Conservation (phyloP, 805 yeast genomes). For the Priceomyces fermenticarens region DNA sequence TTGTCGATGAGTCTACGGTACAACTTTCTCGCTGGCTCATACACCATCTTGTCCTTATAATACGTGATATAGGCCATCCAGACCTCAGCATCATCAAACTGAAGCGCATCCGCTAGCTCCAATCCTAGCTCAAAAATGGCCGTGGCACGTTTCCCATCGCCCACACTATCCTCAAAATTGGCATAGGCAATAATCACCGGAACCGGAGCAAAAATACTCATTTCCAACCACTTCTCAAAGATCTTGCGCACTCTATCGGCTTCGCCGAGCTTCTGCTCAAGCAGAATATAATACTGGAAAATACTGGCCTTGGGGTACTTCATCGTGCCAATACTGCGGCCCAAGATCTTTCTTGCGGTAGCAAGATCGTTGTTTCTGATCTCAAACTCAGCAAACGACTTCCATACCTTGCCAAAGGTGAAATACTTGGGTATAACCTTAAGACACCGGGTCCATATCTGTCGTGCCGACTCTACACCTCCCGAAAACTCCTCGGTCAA, state of each 20-base stretch:
- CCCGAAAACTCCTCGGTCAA: slow-evolving; percentile 54
- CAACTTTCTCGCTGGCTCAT: slow-evolving; percentile 50
- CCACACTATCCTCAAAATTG: slow-evolving; percentile 61
- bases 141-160: slow-evolving; percentile 67
- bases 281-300: slow-evolving; percentile 58
- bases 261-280: slow-evolving; percentile 70
- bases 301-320: slow-evolving; percentile 51
- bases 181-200: slow-evolving; percentile 63
- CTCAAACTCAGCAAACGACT: slow-evolving; percentile 66
- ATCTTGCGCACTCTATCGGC: slow-evolving; percentile 76
- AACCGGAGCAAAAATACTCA: slow-evolving; percentile 5
- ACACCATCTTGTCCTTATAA: slow-evolving; percentile 59
- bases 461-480: slow-evolving; percentile 46
- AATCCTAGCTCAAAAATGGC: slow-evolving; percentile 58
- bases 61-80: slow-evolving; percentile 47
- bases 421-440: slow-evolving; percentile 52
- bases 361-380: slow-evolving; percentile 52
- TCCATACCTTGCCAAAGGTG: slow-evolving; percentile 76
- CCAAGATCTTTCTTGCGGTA: slow-evolving; percentile 65
- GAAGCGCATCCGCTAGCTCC: slow-evolving; percentile 21
- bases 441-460: slow-evolving; percentile 49
- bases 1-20: slow-evolving; percentile 38
- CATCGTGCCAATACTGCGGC: slow-evolving; percentile 61
- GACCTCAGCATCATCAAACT: slow-evolving; percentile 18
- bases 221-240: slow-evolving; percentile 63